These are phyloP conservation scores for Didymella lethalis DNA, from an alignment of 2,329 filamentous ascomycete species.

Conservation along the genomic window DNA sequence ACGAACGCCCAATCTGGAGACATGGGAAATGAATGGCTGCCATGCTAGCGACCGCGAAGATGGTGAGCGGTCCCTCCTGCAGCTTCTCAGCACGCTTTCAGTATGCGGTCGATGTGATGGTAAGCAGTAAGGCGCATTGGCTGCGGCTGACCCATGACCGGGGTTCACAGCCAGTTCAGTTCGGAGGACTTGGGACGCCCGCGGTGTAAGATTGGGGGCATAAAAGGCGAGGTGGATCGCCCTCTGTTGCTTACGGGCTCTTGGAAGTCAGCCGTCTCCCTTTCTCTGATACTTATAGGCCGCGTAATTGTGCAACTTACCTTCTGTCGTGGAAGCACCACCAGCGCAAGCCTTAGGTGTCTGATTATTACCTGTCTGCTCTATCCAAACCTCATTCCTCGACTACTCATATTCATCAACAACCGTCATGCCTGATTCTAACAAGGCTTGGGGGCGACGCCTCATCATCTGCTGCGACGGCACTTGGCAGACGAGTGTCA, in stretches of 20 bases:
- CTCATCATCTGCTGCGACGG: constrained; percentile 50
- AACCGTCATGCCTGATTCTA: constrained; percentile 8
- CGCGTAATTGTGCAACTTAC: constrained; percentile 3
- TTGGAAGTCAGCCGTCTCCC: not conserved
- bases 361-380: not conserved
- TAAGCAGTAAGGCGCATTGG: constrained; percentile 8
- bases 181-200: constrained; percentile 4
- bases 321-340: not conserved
- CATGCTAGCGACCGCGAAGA: not conserved
- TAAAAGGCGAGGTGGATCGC: constrained; percentile 10
- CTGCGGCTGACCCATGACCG: constrained; percentile 1
- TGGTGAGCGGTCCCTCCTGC: not conserved
- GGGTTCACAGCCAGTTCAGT: constrained; percentile 11
- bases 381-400: too few relatives aligned
- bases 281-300: not conserved
- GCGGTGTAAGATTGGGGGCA: constrained; percentile 9
- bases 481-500: constrained; percentile 49
- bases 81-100: not conserved
- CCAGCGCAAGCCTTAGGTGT: not conserved
- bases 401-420: too few relatives aligned
- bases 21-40: not conserved
- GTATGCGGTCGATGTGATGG: not conserved
- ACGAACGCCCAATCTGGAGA: constrained; percentile 7
- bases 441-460: constrained; percentile 42
- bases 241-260: constrained; percentile 1